Conservation (phyloP, 345 rosid species). For the Punica granatum region DNA sequence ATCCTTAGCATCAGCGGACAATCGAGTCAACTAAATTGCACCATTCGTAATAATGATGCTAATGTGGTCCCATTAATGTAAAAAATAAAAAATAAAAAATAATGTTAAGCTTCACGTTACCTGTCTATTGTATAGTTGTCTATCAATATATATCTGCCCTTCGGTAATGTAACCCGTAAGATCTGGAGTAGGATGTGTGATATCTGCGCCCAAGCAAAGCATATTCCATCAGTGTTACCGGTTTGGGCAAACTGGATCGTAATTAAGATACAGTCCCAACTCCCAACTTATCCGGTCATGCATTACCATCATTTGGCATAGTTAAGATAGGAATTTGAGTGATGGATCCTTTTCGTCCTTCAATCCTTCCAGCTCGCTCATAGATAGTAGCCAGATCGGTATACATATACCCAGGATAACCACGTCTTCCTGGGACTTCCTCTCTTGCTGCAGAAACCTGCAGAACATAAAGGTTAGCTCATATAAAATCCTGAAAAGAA, state of each 20-base stretch:
- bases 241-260: constrained; percentile 6
- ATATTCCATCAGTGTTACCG: constrained; percentile 3
- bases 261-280: background rate
- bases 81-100: background rate
- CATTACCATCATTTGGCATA: constrained; percentile 96
- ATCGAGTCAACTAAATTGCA: background rate
- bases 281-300: background rate
- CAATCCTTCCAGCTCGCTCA: constrained; percentile 97
- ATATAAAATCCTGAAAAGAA: constrained; percentile 2
- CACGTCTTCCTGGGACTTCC: constrained; percentile 99
- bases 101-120: constrained; percentile 19
- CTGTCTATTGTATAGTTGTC: constrained; percentile 84
- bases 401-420: constrained; percentile 99
- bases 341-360: constrained; percentile 95
- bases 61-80: background rate
- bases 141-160: constrained; percentile 86
- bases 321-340: constrained; percentile 98
- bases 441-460: constrained; percentile 99
- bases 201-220: constrained; percentile 43
- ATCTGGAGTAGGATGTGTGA: constrained; percentile 98
- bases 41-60: background rate
- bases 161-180: constrained; percentile 98
- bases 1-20: background rate
- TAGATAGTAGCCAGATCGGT: constrained; percentile 98
- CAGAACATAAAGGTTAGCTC: constrained; percentile 12